Conservation (phyloP, 306 rosid species). For the Dalbergia oliveri region DNA sequence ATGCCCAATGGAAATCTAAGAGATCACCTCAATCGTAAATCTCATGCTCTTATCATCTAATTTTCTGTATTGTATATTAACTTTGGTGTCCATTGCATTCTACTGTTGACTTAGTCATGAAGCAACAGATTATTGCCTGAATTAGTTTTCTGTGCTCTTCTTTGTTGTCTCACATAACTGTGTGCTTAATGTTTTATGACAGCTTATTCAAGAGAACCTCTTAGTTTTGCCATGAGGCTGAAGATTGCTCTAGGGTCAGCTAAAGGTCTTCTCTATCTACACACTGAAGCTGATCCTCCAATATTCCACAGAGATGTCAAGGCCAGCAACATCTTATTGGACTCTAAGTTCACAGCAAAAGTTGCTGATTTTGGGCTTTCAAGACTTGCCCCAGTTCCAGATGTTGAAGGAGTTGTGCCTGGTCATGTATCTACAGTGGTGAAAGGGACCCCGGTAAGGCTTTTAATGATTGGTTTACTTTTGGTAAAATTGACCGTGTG, state of each 20-base stretch:
- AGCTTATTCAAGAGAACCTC: slow-evolving; percentile 64
- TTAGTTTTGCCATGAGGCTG: slow-evolving; percentile 71
- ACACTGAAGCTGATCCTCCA: slow-evolving; percentile 96
- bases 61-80: slow-evolving; percentile 4
- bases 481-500: neutral
- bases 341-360: slow-evolving; percentile 70
- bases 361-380: slow-evolving; percentile 99
- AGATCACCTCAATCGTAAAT: slow-evolving; percentile 85
- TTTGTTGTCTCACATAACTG: slow-evolving; percentile 19
- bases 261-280: slow-evolving; percentile 91
- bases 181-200: slow-evolving; percentile 45
- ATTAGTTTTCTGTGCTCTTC: neutral
- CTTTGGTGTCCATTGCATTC: too few species aligned
- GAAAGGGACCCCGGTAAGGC: slow-evolving; percentile 92
- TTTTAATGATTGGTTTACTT: slow-evolving; percentile 35
- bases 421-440: slow-evolving; percentile 85
- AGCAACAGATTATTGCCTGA: too few species aligned
- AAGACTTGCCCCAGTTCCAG: slow-evolving; percentile 90
- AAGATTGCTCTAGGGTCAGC: slow-evolving; percentile 78
- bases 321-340: slow-evolving; percentile 90
- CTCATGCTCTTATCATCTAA: slow-evolving; percentile 11
- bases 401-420: slow-evolving; percentile 74
- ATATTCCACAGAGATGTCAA: slow-evolving; percentile 94
- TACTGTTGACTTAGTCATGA: too few species aligned
- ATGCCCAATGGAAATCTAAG: slow-evolving; percentile 86